Evolutionary conservation across 2,329 filamentous ascomycete species (phyloP), one percentile per base, ranked within the genome.

Genomic region (Fusarium xyrophilum): DNA sequence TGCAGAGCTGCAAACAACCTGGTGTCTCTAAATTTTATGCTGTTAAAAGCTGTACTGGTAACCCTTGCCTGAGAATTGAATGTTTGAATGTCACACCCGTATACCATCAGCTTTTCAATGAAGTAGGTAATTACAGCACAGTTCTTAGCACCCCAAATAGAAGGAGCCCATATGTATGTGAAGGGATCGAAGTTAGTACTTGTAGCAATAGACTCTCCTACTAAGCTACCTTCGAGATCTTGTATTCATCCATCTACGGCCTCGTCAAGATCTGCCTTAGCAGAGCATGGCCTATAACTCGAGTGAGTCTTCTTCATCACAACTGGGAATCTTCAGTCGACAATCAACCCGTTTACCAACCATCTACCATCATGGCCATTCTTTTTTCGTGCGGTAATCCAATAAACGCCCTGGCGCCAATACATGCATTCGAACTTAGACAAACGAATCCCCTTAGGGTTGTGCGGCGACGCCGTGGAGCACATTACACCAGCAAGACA

Each of bases 281-380:
- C 57, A 69, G 62, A 57, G 56, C 46, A 35, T 63, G 57, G 66
- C 62, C 66, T 39, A 69, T 67, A 69, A 63, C 67, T 70, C 64
- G 67, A 73, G 67, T 61, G 65, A 62, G 67, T 73, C 69, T 73
- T 73, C 68, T 73, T 73, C 69, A 73, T 74, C 69, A 57, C 65
- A 66, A 72, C 60, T 48, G 62, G 60, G 65, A 71, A 73, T 74
- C 70, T 72, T 73, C 71, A 70, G 71, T 74, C 70, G 68, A 74
- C 70, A 61, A 65, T 68, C 63, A 72, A 70, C 68, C 69, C 70
- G 54, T 66, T 62, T 66, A 68, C 65, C 61, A 71, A 56, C 57
- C 68, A 63, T 55, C 67, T 54, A 56, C 67, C 57, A 56, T 58
- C 61, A 46, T 55, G 67, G 55, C 47, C 48, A 71, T 69, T 67